Base-by-base conservation (phyloP, 768 basidiomycete species). In the Macrolepiota albuminosa region DNA sequence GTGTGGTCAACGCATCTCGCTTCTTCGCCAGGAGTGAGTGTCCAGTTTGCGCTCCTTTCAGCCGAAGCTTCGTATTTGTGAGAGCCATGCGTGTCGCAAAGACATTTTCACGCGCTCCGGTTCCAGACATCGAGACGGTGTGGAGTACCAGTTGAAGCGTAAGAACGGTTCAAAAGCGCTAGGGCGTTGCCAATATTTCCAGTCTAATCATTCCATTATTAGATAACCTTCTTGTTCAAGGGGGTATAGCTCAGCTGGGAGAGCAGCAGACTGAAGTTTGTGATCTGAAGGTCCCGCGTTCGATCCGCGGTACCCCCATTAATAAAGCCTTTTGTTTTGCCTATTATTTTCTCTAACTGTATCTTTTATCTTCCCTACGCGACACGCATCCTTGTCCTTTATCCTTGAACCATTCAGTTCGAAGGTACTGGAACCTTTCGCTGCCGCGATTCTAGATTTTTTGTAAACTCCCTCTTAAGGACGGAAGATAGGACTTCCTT, bases 51-150 rank as follows among this genome's bases (percentile, higher is more conserved):
- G 95, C 94, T 21, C 93, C 86, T 72, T 96, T 96, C 59, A 96
- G 81, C 52, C 93, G 85, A 36, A 88, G 76, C 70, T 94, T 94
- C 59, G 93, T 98, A 73, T 94, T 91, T 58, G 93, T 95, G 47
- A 98, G 81, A 37, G 95, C 93, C 95, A 98, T 98, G 47, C 96
- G 89, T 21, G 96, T 98, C 24, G 96, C 95, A 72, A 98, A 98
- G 67, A 97, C 82, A 74, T 91, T 92, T 78, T 98, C 95, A 69
- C 95, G 84, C 62, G 92, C 76, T 37, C 92, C 95, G 67, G 90
- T 80, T 39, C 95, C 93, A 37, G 95, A 94, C 95, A 97, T 97
- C 31, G 48, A 16, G 21, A 36, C 18, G 33, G 24, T 58, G 40
- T 34, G 29, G n/a, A 50, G n/a, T 24, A n/a, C 33, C 16, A 51